Conservation (phyloP, 495 filamentous ascomycete species). For the Penicillium daleae region DNA sequence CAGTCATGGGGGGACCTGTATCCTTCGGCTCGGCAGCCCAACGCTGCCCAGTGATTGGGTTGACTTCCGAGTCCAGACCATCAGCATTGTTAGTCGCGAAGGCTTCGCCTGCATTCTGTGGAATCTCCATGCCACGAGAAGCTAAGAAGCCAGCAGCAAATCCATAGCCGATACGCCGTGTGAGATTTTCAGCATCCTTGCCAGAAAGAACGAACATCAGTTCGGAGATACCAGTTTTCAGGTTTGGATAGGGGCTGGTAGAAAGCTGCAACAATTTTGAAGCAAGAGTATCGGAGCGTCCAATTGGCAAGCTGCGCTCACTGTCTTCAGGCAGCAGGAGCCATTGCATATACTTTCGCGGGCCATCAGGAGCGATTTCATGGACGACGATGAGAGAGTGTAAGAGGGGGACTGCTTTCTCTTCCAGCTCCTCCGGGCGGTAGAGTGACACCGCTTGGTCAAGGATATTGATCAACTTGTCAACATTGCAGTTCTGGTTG, state of each 20-base stretch:
- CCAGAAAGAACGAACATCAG: conserved; percentile 87
- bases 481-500: conserved; percentile 62
- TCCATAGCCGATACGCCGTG: conserved; percentile 86
- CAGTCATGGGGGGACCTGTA: conserved; percentile 72
- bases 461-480: conserved; percentile 74
- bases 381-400: conserved; percentile 72
- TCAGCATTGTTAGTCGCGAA: conserved; percentile 46
- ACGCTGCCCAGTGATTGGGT: conserved; percentile 90
- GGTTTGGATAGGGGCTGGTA: conserved; percentile 69
- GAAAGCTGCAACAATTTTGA: conserved; percentile 81
- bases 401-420: conserved; percentile 67
- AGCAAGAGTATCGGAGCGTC: conserved; percentile 72
- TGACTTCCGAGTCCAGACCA: conserved; percentile 55
- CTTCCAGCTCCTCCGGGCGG: conserved; percentile 68
- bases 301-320: conserved; percentile 80
- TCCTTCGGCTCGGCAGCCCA: conserved; percentile 66
- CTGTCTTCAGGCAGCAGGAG: conserved; percentile 75
- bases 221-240: conserved; percentile 75
- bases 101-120: conserved; percentile 65
- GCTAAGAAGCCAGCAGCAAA: conserved; percentile 89
- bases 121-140: conserved; percentile 76
- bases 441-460: conserved; percentile 65
- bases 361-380: conserved; percentile 67
- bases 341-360: conserved; percentile 64
- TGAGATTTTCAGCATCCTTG: conserved; percentile 70